These are phyloP conservation scores for Eimeria sp. DNA, from an alignment of 169 alveolate species.

Conservation along the genomic window DNA sequence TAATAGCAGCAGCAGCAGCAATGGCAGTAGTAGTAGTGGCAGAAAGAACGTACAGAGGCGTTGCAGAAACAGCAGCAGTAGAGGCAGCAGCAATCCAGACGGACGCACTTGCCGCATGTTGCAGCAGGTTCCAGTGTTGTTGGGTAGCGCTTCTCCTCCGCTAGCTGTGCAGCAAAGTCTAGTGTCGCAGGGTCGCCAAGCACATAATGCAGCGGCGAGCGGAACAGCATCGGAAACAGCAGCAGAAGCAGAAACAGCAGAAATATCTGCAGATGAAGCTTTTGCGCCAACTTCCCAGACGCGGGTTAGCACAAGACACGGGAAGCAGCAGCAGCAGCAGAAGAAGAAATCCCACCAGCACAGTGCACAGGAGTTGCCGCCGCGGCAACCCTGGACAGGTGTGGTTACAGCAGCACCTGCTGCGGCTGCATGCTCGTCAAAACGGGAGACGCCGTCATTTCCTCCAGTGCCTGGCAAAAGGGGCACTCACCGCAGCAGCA, in stretches of 20 bases:
- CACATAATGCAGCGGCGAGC: neutral
- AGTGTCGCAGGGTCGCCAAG: neutral
- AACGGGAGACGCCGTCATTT: conserved; percentile 41
- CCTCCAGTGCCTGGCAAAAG: neutral
- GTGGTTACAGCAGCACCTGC: neutral
- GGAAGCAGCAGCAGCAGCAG: neutral
- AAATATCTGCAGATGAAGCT: neutral
- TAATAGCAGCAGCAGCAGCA: neutral
- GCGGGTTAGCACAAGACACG: neutral
- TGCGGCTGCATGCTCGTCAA: neutral
- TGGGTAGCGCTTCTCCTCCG: neutral
- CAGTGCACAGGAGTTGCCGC: neutral
- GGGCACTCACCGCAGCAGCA: conserved; percentile 43
- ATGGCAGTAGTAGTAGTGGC: neutral
- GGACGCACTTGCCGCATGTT: neutral
- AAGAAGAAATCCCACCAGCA: neutral
- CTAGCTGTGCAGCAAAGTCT: neutral
- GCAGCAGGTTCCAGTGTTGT: neutral
- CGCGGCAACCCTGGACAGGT: neutral
- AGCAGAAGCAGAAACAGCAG: neutral
- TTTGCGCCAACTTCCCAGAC: neutral
- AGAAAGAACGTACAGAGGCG: neutral
- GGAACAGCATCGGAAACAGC: neutral
- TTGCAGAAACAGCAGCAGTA: conserved; percentile 9
- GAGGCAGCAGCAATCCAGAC: conserved; percentile 20